These are phyloP conservation scores for Fragaria iinumae DNA, from an alignment of 306 rosid species.

Conservation along the genomic window DNA sequence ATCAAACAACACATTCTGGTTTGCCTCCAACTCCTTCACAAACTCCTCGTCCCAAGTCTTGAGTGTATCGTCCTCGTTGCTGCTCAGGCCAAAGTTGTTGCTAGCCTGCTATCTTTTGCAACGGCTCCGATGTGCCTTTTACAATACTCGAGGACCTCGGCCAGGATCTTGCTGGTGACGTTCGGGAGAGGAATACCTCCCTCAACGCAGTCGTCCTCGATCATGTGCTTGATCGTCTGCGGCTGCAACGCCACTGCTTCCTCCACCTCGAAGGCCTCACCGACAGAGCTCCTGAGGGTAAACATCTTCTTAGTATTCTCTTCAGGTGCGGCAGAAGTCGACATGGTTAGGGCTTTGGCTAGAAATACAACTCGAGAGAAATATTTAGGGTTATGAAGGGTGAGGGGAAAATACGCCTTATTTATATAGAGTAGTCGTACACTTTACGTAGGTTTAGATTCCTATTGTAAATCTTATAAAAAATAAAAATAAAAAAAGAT, in stretches of 20 bases:
- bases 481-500: too few species aligned
- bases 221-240: slow-evolving; percentile 38
- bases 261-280: slow-evolving; percentile 62
- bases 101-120: slow-evolving; percentile 32
- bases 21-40: slow-evolving; percentile 44
- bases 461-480: too few species aligned
- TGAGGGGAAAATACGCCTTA: too few species aligned
- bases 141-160: slow-evolving; percentile 76
- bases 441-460: too few species aligned
- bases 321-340: slow-evolving; percentile 27
- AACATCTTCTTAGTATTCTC: slow-evolving; percentile 32
- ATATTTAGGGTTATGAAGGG: too few species aligned
- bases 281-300: slow-evolving; percentile 63
- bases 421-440: too few species aligned
- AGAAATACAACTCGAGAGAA: too few species aligned
- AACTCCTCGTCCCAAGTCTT: slow-evolving; percentile 68
- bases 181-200: slow-evolving; percentile 67
- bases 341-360: neutral
- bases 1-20: slow-evolving; percentile 64
- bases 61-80: neutral
- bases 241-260: slow-evolving; percentile 64
- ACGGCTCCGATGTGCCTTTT: slow-evolving; percentile 49
- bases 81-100: slow-evolving; percentile 28
- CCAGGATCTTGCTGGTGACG: slow-evolving; percentile 63
- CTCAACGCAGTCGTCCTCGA: slow-evolving; percentile 48